Conservation (phyloP, 2,329 filamentous ascomycete species). For the Berkeleyomyces rouxiae region DNA sequence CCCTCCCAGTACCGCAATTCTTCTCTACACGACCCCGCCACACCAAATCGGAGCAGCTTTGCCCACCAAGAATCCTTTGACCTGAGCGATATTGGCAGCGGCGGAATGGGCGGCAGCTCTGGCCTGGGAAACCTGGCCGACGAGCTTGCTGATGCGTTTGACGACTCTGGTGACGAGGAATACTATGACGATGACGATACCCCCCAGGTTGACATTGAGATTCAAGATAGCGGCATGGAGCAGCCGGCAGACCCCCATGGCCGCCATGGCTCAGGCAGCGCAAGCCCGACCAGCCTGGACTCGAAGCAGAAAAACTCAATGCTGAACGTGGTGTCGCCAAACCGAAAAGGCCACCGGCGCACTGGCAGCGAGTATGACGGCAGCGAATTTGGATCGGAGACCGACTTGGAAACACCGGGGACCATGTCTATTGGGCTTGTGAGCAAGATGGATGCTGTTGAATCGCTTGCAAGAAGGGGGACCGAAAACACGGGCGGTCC, state of each 20-base stretch:
- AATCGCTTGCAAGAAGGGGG: constrained; percentile 49
- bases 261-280: constrained; percentile 1
- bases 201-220: constrained; percentile 24
- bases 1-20: constrained; percentile 22
- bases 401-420: constrained; percentile 51
- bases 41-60: constrained; percentile 32
- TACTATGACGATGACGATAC: constrained; percentile 25
- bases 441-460: constrained; percentile 54
- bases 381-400: constrained; percentile 57
- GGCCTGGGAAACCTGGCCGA: constrained; percentile 65
- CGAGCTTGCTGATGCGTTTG: constrained; percentile 59
- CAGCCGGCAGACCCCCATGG: neutral
- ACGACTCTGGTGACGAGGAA: constrained; percentile 46
- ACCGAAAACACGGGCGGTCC: constrained; percentile 49
- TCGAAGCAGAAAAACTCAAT: constrained; percentile 23
- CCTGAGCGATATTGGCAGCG: constrained; percentile 28
- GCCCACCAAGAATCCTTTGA: constrained; percentile 31
- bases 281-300: constrained; percentile 14
- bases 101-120: constrained; percentile 25
- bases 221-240: neutral
- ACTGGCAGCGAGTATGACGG: constrained; percentile 49
- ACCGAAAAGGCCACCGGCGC: constrained; percentile 32
- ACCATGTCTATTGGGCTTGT: constrained; percentile 46
- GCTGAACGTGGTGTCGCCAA: constrained; percentile 29
- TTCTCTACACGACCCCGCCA: constrained; percentile 32